Conservation (phyloP, 495 filamentous ascomycete species). For the Alectoria sarmentosa region DNA sequence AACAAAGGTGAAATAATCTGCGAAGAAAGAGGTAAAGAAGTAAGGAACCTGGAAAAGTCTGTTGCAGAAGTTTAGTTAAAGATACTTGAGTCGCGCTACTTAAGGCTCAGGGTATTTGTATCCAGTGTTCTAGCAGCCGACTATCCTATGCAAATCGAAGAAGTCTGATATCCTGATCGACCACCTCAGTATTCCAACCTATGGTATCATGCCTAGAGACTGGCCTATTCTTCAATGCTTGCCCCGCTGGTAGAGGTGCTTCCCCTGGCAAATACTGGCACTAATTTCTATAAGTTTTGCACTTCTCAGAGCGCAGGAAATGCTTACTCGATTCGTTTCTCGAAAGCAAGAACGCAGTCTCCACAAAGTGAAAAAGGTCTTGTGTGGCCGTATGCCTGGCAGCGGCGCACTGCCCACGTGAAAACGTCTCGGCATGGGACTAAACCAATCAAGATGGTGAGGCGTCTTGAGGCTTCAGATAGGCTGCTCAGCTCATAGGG, state of each 20-base stretch:
- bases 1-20: too few relatives aligned
- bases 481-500: not conserved
- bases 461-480: not conserved
- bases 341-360: not conserved
- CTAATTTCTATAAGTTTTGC: not conserved
- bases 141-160: not conserved
- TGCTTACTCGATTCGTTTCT: not conserved
- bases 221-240: not conserved
- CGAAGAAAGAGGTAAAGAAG: not conserved
- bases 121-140: not conserved
- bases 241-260: not conserved
- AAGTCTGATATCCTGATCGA: not conserved
- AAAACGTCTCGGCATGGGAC: not conserved
- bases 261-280: not conserved
- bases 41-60: not conserved
- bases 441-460: not conserved
- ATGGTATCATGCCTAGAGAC: not conserved
- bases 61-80: not conserved
- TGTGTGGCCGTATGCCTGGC: not conserved
- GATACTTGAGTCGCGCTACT: not conserved
- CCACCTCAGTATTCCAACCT: not conserved
- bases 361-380: not conserved
- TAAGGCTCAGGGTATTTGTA: not conserved
- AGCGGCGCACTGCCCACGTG: slow-evolving; percentile 9
- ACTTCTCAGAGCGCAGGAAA: not conserved